Conservation (phyloP, 2,329 filamentous ascomycete species). For the Cadophora luteo-olivacea region DNA sequence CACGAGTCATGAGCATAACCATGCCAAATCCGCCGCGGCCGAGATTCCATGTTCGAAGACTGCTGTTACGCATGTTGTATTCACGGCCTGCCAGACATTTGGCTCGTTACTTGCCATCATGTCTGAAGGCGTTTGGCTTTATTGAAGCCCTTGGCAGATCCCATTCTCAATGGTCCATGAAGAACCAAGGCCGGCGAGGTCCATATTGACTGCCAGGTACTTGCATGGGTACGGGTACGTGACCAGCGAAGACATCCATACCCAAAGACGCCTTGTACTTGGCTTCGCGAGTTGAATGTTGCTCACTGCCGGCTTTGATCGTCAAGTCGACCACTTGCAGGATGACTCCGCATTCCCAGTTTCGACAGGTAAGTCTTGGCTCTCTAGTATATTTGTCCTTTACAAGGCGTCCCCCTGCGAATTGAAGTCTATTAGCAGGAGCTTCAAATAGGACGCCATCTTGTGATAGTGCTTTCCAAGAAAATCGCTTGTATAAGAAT, state of each 20-base stretch:
- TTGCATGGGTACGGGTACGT: constrained; percentile 69
- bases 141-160: background rate
- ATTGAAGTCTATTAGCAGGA: constrained; percentile 4
- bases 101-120: no score
- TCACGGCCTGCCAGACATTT: background rate
- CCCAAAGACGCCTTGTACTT: constrained; percentile 26
- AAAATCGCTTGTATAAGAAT: background rate
- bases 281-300: constrained; percentile 9
- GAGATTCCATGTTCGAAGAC: background rate
- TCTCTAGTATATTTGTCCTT: constrained; percentile 70
- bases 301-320: constrained; percentile 7
- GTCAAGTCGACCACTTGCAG: constrained; percentile 62
- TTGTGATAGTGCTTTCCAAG: background rate
- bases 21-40: background rate
- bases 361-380: constrained; percentile 81
- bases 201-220: constrained; percentile 57
- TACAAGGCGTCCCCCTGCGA: constrained; percentile 74
- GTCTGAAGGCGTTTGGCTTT: background rate
- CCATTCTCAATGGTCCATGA: constrained; percentile 23
- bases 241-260: constrained; percentile 56
- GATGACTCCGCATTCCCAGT: constrained; percentile 95
- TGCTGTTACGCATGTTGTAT: background rate
- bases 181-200: constrained; percentile 41
- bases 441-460: background rate
- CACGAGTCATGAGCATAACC: constrained; percentile 9